Conservation (phyloP, 768 basidiomycete species). For the Mycena rosella region DNA sequence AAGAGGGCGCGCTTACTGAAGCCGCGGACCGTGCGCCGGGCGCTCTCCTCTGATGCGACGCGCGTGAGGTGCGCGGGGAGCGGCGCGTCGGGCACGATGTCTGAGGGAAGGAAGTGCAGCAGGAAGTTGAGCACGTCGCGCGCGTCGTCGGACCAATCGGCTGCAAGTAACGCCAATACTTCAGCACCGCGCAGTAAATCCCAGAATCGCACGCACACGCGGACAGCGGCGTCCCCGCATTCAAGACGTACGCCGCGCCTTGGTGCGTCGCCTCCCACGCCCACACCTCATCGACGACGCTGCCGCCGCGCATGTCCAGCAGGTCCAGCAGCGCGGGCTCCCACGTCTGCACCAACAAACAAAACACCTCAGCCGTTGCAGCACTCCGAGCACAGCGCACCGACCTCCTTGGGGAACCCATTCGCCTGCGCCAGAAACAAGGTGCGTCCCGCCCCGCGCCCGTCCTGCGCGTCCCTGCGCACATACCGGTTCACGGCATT, state of each 20-base stretch:
- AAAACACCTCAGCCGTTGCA: no score
- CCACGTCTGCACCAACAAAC: no score
- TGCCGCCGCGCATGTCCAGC: constrained; percentile 55
- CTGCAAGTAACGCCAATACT: constrained; percentile 56
- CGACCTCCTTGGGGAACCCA: constrained; percentile 90
- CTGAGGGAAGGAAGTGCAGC: constrained; percentile 71
- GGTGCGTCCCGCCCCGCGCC: constrained; percentile 64
- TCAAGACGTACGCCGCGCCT: constrained; percentile 86
- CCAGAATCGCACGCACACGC: constrained; percentile 73
- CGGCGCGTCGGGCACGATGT: constrained; percentile 34
- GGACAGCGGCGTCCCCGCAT: constrained; percentile 65
- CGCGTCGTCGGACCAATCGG: constrained; percentile 82
- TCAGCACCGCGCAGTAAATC: no score
- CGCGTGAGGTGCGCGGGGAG: constrained; percentile 69
- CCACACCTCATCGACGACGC: constrained; percentile 78
- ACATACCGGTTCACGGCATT: constrained; percentile 80
- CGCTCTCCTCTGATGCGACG: constrained; percentile 57
- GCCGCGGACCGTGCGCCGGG: constrained; percentile 59
- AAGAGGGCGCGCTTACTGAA: constrained; percentile 69
- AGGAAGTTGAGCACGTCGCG: constrained; percentile 87
- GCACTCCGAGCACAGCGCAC: no score
- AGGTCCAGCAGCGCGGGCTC: constrained; percentile 74
- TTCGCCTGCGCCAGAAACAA: constrained; percentile 87
- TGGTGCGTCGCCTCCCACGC: constrained; percentile 87
- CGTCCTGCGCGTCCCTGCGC: constrained; percentile 47